phyloP scores from a whole-genome alignment of 2,329 filamentous ascomycete species.

The Pseudovirgaria hyperparasitica region DNA sequence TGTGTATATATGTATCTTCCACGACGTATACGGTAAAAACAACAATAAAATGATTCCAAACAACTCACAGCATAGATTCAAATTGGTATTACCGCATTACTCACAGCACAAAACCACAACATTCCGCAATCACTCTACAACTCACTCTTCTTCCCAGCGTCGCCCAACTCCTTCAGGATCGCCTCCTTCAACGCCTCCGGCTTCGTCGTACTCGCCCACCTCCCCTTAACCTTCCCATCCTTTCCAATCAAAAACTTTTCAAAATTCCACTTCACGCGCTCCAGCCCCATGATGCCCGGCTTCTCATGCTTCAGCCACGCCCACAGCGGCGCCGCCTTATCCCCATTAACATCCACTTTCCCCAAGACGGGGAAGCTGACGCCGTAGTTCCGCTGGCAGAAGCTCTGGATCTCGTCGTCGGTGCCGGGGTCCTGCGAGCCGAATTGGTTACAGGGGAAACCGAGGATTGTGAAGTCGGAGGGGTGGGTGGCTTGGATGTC shows the following conservation, averaged over 20 bases:
- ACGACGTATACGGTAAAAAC: too few species aligned
- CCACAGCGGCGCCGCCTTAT: slow-evolving; percentile 64
- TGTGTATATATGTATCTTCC: too few species aligned
- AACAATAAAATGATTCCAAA: too few species aligned
- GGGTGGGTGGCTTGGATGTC: slow-evolving; percentile 53
- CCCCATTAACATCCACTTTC: slow-evolving; percentile 91
- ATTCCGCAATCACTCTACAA: too few species aligned
- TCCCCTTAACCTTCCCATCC: slow-evolving; percentile 71
- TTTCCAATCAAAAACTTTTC: slow-evolving; percentile 90
- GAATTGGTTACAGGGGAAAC: slow-evolving; percentile 99
- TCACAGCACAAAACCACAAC: too few species aligned
- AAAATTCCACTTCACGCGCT: slow-evolving; percentile 98
- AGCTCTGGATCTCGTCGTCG: slow-evolving; percentile 47
- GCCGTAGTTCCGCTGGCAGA: slow-evolving; percentile 90
- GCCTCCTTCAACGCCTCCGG: slow-evolving; percentile 65
- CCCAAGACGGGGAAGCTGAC: slow-evolving; percentile 82
- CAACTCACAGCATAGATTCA: too few species aligned
- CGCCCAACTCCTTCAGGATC: slow-evolving; percentile 64
- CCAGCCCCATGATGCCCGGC: slow-evolving; percentile 74
- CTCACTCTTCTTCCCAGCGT: not conserved
- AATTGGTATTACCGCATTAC: too few species aligned
- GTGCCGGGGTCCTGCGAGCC: slow-evolving; percentile 75
- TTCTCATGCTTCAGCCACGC: slow-evolving; percentile 60
- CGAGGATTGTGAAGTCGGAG: slow-evolving; percentile 74
- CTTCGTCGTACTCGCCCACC: slow-evolving; percentile 83